phyloP scores from a whole-genome alignment of 106 monocot species.

The Acanthochlamys bracteata region DNA sequence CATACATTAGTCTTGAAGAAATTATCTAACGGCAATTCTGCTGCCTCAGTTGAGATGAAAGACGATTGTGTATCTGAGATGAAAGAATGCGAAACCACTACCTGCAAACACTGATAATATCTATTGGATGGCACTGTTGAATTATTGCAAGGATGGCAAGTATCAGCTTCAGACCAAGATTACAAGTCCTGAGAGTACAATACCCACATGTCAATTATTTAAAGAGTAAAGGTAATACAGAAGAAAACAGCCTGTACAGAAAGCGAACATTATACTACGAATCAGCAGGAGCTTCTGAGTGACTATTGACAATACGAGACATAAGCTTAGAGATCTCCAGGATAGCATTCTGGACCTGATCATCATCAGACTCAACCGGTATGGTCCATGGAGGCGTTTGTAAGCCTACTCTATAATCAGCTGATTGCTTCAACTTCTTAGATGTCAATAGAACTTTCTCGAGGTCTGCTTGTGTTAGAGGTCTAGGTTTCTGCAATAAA shows the following conservation, averaged over 20 bases:
- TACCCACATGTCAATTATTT: neutral
- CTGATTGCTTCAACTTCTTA: constrained; percentile 25
- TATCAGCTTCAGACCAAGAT: constrained; percentile 9
- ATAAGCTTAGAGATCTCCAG: constrained; percentile 42
- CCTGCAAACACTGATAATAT: neutral
- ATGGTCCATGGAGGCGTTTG: constrained; percentile 20
- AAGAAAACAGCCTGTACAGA: neutral
- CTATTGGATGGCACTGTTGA: neutral
- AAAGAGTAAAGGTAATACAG: neutral
- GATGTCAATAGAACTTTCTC: constrained; percentile 34
- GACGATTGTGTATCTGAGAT: neutral
- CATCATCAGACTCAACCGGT: constrained; percentile 19
- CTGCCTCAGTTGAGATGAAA: neutral
- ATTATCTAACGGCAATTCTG: too few relatives aligned
- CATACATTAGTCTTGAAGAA: too few relatives aligned
- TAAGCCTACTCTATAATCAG: constrained; percentile 12
- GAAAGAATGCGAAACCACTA: constrained; percentile 2
- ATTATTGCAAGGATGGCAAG: constrained; percentile 4
- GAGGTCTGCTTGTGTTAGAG: constrained; percentile 37
- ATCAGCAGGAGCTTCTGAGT: constrained; percentile 16
- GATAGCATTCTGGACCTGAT: constrained; percentile 42
- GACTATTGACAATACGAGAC: constrained; percentile 28
- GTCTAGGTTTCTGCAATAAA: constrained; percentile 36
- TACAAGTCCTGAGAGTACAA: constrained; percentile 13
- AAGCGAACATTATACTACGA: constrained; percentile 4